phyloP scores from a whole-genome alignment of 768 basidiomycete species.

The Astraeus odoratus region DNA sequence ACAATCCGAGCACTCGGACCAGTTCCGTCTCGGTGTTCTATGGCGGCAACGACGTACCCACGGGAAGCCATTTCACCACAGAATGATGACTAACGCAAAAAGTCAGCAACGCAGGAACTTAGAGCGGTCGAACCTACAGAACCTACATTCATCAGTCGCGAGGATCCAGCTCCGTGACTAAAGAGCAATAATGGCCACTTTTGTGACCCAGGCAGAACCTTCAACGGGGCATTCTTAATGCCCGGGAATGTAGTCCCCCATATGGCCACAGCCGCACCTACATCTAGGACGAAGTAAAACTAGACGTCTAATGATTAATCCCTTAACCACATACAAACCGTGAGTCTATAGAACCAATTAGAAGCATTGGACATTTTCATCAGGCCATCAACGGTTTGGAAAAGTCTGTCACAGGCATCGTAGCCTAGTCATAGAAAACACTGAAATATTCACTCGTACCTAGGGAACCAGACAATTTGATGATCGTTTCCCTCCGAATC shows the following conservation, averaged over 20 bases:
- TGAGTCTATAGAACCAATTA: conserved; percentile 18
- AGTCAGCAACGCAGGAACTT: neutral
- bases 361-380: conserved; percentile 26
- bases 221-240: conserved; percentile 20
- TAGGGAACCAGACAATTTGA: conserved; percentile 23
- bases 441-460: conserved; percentile 6
- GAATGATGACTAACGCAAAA: conserved; percentile 22
- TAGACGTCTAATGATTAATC: neutral
- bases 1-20: conserved; percentile 28
- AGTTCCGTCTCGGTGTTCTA: conserved; percentile 44
- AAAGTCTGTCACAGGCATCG: conserved; percentile 13
- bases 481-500: conserved; percentile 1
- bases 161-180: conserved; percentile 40
- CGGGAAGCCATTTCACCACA: conserved; percentile 38
- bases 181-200: conserved; percentile 39
- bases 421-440: neutral
- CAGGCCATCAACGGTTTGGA: conserved; percentile 25
- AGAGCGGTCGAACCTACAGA: neutral
- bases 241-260: conserved; percentile 28
- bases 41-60: conserved; percentile 38
- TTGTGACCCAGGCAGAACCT: conserved; percentile 5
- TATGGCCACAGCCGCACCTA: conserved; percentile 18
- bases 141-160: conserved; percentile 31
- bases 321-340: conserved; percentile 18
- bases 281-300: conserved; percentile 8